phyloP scores from a whole-genome alignment of 2,329 filamentous ascomycete genomes.

The Thermoascus crustaceus region DNA sequence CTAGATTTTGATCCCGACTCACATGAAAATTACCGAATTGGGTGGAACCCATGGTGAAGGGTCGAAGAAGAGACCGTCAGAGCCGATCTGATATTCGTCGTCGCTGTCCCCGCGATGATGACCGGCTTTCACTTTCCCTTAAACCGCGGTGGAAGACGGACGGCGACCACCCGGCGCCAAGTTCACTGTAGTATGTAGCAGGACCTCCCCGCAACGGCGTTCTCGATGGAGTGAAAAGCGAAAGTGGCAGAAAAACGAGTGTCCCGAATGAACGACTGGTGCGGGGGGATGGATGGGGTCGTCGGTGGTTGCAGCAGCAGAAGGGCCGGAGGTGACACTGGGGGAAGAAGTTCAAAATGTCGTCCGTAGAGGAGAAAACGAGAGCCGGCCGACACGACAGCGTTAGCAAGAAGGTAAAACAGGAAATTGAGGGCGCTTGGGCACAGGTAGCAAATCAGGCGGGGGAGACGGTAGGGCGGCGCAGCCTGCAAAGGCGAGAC shows the following conservation, averaged over 20 bases:
- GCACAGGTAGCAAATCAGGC: slow-evolving; percentile 1
- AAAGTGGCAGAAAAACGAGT: neutral
- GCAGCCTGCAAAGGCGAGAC: too few species aligned
- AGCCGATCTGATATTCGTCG: neutral
- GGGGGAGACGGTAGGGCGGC: too few species aligned
- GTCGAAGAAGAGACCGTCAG: slow-evolving; percentile 2
- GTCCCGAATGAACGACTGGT: slow-evolving; percentile 2
- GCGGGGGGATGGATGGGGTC: neutral
- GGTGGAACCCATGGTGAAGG: slow-evolving; percentile 40
- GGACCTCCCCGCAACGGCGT: neutral
- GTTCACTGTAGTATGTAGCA: neutral
- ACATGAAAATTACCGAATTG: slow-evolving; percentile 54
- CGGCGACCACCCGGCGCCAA: neutral
- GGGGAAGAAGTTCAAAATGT: neutral
- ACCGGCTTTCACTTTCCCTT: neutral
- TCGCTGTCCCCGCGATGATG: neutral
- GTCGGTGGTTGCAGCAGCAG: neutral
- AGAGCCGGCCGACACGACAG: neutral
- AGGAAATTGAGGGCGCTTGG: slow-evolving; percentile 1
- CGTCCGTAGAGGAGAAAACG: slow-evolving; percentile 1
- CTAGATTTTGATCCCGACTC: slow-evolving; percentile 17
- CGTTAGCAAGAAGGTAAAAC: neutral
- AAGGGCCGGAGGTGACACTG: neutral
- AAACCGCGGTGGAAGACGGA: neutral
- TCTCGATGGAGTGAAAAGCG: neutral